phyloP scores from a whole-genome alignment of 257 asterid genomes.

The Jacaranda copaia region DNA sequence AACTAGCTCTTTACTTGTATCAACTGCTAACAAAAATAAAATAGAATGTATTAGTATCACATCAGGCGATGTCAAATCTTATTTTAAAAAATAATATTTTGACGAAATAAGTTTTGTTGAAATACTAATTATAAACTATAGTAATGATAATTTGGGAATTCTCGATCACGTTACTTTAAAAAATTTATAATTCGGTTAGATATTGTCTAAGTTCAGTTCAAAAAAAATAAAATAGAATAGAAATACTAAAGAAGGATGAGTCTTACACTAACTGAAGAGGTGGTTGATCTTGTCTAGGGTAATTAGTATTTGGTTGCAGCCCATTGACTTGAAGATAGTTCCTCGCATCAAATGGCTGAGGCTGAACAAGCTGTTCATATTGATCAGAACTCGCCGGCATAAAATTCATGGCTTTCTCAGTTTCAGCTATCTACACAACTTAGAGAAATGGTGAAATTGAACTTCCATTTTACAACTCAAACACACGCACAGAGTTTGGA shows the following conservation, averaged over 20 bases:
- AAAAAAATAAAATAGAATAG: too few relatives aligned
- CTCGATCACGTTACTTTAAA: too few relatives aligned
- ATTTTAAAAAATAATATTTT: too few relatives aligned
- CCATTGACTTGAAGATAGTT: conserved; percentile 69
- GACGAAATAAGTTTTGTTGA: too few relatives aligned
- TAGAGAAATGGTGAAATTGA: background rate
- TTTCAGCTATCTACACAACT: conserved; percentile 70
- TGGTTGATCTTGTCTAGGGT: conserved; percentile 63
- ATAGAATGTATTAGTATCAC: too few relatives aligned
- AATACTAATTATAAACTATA: too few relatives aligned
- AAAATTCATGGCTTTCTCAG: conserved; percentile 74
- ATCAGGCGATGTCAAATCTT: too few relatives aligned
- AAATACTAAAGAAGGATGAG: background rate
- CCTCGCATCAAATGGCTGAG: conserved; percentile 51
- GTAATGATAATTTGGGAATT: too few relatives aligned
- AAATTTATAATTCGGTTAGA: too few relatives aligned
- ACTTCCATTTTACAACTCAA: background rate
- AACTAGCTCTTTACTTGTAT: background rate
- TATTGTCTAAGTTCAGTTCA: too few relatives aligned
- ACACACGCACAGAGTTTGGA: too few relatives aligned
- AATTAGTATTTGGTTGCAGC: conserved; percentile 38
- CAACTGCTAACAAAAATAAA: conserved; percentile 15
- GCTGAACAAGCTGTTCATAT: conserved; percentile 52
- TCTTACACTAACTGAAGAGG: conserved; percentile 76
- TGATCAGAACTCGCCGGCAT: conserved; percentile 76